Base-by-base conservation (phyloP, 192 early-diverging fungal genomes). In the Chytriomyces hyalinus region DNA sequence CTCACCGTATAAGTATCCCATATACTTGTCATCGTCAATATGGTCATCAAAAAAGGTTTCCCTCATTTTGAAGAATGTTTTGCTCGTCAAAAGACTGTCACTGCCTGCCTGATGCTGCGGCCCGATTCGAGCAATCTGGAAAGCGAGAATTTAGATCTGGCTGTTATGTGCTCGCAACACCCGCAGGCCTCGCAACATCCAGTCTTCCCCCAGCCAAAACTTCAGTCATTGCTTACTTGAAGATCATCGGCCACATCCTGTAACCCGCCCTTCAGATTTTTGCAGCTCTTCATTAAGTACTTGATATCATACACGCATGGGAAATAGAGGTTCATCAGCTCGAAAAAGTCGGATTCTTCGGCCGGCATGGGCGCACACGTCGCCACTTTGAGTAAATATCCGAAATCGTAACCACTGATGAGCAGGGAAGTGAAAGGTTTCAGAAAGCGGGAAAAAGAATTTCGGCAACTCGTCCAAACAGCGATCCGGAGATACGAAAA, bases 271-370 rank as follows among this genome's bases (percentile, higher is more conserved):
- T 98, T 98, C 26, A 98, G 81, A 77, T 92, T 96, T 72, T 98
- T 95, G 80, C 94, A 96, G 80, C 94, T 94, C 78, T 94, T 96
- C 94, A 98, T 98, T 83, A 98, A 82, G 78, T 95, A 98, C 80
- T 99, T 99, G 84, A 99, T 98, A 70, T 99, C 98, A 80, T 97
- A 98, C 73, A 99, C 95, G 80, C 94, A 94, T n/a, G 98, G 98
- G 80, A 99, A 99, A 82, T 95, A 99, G 28, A 83, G 92, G 73
- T 90, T 85, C 79, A 99, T 84, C 24, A 94, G 83, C 49, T 94
- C 93, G 84, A 98, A 99, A 82, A 99, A 99, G 45, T 93, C 92
- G n/a, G 86, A 74, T 82, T 99, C 98, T 80, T 99, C 94, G 65
- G 92, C 90, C 4, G 98, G 98, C 70, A 99, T 80, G 47, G 92